Conservation (phyloP, 805 yeast species). For the Metschnikowia santaceciliae region DNA sequence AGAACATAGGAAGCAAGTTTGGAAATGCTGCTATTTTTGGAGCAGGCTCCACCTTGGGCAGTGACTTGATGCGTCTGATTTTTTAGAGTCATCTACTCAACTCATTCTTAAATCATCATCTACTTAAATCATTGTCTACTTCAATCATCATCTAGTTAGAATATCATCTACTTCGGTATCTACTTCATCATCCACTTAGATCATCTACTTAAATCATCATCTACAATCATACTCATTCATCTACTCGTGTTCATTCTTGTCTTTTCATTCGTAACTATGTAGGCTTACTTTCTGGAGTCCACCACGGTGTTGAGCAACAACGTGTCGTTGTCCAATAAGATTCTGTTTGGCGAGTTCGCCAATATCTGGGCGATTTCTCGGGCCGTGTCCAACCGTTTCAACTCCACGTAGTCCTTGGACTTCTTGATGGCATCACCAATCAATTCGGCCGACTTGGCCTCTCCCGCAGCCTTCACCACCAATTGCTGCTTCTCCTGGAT, state of each 20-base stretch:
- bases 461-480: conserved; percentile 97
- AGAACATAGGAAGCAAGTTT: conserved; percentile 71
- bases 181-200: too few relatives aligned
- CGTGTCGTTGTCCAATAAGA: conserved; percentile 87
- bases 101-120: too few relatives aligned
- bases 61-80: conserved; percentile 72
- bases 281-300: conserved; percentile 57
- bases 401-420: conserved; percentile 91
- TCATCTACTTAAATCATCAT: too few relatives aligned
- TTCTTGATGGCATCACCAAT: conserved; percentile 99
- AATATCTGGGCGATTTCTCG: conserved; percentile 88
- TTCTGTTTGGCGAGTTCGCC: conserved; percentile 84
- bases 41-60: conserved; percentile 93
- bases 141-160: too few relatives aligned
- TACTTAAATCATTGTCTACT: too few relatives aligned
- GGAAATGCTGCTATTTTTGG: conserved; percentile 95
- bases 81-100: conserved; percentile 31
- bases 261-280: conserved; percentile 15
- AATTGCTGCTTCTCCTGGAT: conserved; percentile 96
- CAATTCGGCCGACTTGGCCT: conserved; percentile 95
- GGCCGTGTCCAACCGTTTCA: conserved; percentile 95
- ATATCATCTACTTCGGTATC: too few relatives aligned
- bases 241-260: not conserved
- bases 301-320: conserved; percentile 83
- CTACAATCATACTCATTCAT: too few relatives aligned